Evolutionary conservation across 2,329 filamentous ascomycete genomes (phyloP), one percentile per base, ranked within the genome.

Genomic region (Aspergillus hortae): DNA sequence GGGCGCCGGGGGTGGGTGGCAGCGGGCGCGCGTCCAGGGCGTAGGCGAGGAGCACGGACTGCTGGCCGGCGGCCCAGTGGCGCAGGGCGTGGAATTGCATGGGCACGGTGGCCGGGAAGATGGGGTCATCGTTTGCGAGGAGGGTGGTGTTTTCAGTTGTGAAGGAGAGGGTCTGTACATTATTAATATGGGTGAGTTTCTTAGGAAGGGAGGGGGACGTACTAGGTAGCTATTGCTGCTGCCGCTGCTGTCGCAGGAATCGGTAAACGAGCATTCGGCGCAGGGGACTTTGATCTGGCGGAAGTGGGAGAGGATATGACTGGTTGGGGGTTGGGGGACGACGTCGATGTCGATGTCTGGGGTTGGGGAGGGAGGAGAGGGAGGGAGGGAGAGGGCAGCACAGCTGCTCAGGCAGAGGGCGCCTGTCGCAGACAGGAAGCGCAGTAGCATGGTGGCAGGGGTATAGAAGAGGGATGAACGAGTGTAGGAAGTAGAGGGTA

Each of bases 21-120:
- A 68, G 50, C 1, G 61, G 63, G 6, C 56, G 59, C 2, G 56
- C 57, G 6, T 66, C 60, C 2, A 69, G 52, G 0, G 59, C 53
- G 48, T 65, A 69, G 7, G 60, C 52, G 1, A 69, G 12, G 6
- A 48, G 33, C 2, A 65, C 56, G 9, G 56, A 47, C 2, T 60
- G 42, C 6, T 51, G 36, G 15, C 45, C 51, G 4, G 51, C 44
- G 3, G 55, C 51, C 30, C 56, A 51, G n/a, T 62, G 57, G 30
- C 60, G 62, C 15, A 55, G 48, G 3, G 61, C 66, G 15, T 63
- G 50, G 32, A 69, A 56, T 38, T 60, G 58, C 63, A 66, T 65
- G 15, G 63, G 59, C 6, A 52, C 40, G 4, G 62, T 45, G 1
- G 66, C 54, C 1, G 67, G 67, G 52, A 68, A 69, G 45, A 69